Evolutionary conservation across 768 basidiomycete species (phyloP).

Genomic region (Sutorius australiensis): DNA sequence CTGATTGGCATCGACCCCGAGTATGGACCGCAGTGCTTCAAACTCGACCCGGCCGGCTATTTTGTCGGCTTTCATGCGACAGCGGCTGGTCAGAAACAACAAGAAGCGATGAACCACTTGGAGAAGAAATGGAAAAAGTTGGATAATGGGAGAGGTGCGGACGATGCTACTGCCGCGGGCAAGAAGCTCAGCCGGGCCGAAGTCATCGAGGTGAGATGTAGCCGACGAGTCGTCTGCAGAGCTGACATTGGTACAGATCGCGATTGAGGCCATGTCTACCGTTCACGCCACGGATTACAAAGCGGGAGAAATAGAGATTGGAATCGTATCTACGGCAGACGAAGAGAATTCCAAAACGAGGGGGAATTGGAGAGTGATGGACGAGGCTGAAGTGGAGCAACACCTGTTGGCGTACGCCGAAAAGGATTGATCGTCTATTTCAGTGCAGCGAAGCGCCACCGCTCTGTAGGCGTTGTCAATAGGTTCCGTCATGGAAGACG

Average conservation of each 20-base stretch:
- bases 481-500: background rate
- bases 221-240: background rate
- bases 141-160: slow-evolving; percentile 70
- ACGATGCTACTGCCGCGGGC: slow-evolving; percentile 74
- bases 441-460: slow-evolving; percentile 60
- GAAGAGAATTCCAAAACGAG: slow-evolving; percentile 70
- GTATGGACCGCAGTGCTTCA: slow-evolving; percentile 94
- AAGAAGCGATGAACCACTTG: slow-evolving; percentile 96
- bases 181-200: slow-evolving; percentile 67
- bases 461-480: slow-evolving; percentile 35
- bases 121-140: slow-evolving; percentile 99
- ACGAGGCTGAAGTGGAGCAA: slow-evolving; percentile 70
- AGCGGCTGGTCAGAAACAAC: slow-evolving; percentile 93
- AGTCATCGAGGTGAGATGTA: slow-evolving; percentile 78
- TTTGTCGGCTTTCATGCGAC: slow-evolving; percentile 99
- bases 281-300: slow-evolving; percentile 98
- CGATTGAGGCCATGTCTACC: slow-evolving; percentile 90
- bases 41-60: slow-evolving; percentile 97
- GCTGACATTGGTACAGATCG: slow-evolving; percentile 52
- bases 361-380: slow-evolving; percentile 79
- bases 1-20: slow-evolving; percentile 90
- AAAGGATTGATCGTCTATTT: slow-evolving; percentile 57
- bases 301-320: slow-evolving; percentile 92
- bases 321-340: slow-evolving; percentile 74
- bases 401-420: slow-evolving; percentile 84